Evolutionary conservation across 371 early-diverging fungal species (phyloP), one percentile per base, ranked within the genome.

Genomic region (Neoconidiobolus thromboides): DNA sequence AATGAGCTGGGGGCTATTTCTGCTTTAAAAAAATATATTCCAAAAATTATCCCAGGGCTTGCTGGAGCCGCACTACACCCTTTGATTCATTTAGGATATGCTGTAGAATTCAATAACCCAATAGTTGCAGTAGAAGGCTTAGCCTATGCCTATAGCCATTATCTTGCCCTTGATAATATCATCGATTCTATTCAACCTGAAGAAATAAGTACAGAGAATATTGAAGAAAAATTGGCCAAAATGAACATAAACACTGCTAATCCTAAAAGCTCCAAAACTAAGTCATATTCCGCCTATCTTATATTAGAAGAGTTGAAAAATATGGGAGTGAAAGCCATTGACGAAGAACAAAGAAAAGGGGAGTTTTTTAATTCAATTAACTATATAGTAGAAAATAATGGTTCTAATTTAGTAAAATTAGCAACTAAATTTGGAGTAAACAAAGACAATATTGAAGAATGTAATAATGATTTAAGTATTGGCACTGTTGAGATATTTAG

Each of bases 71-170:
- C 57, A 2, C 37, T 54, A n/a, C 62, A 62, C 36, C 62, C 62
- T n/a, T 48, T 62, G 15, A 62, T 62, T 41, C 62, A 62, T 36
- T 14, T 62, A 40, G 56, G 62, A 3, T 62, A 62, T 41, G 55
- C 62, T 4, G 47, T 62, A 47, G 62, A 62, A 39, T 62, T 62
- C 38, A 36, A 56, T 1, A 10, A 15, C 15, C 26, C 42, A 36
- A 4, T 39, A 3, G 62, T 56, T 39, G 43, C 43, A 38, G 43
- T 49, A 9, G 62, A 62, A 52, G 62, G 41, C 3, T 49, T 62
- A 39, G 62, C 62, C 43, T 62, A 56, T 48, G 62, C 56, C 40
- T 61, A 46, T 26, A 53, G 38, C 26, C 5, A 26, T 7, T 53
- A 53, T 12, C n/a, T 37, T 38, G 15, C 51, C 3, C 7, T 51